Conservation (phyloP, 495 filamentous ascomycete species). For the Penicillium atrosanguineum region DNA sequence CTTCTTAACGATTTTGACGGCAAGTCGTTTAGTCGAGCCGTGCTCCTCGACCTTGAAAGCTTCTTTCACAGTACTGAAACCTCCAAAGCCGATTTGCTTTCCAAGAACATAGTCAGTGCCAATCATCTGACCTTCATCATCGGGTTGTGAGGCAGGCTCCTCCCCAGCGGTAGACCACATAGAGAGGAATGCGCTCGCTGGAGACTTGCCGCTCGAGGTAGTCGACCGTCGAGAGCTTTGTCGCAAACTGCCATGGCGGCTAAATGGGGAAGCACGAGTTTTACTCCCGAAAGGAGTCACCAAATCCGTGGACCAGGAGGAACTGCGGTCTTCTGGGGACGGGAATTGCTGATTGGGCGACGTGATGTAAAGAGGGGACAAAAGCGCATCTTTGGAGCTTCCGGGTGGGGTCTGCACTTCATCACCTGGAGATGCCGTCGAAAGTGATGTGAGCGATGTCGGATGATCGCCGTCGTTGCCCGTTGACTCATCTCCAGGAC, state of each 20-base stretch:
- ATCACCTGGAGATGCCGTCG: constrained; percentile 54
- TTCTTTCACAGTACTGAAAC: constrained; percentile 71
- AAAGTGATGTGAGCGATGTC: constrained; percentile 61
- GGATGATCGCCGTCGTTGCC: constrained; percentile 37
- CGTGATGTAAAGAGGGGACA: constrained; percentile 52
- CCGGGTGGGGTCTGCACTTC: constrained; percentile 54
- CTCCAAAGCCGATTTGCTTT: constrained; percentile 66
- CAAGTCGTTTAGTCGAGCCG: constrained; percentile 50
- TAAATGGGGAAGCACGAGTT: constrained; percentile 37
- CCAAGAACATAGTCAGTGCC: constrained; percentile 71
- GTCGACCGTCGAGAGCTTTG: constrained; percentile 47
- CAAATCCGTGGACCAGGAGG: constrained; percentile 42
- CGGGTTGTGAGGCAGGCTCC: constrained; percentile 49
- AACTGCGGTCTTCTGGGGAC: constrained; percentile 47
- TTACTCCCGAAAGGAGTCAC: constrained; percentile 45
- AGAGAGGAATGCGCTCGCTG: constrained; percentile 57
- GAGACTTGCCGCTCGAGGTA: constrained; percentile 49
- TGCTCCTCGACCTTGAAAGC: constrained; percentile 62
- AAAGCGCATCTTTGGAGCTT: constrained; percentile 41
- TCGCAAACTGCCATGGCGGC: constrained; percentile 39
- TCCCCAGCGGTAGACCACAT: constrained; percentile 50
- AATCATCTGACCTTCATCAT: constrained; percentile 73
- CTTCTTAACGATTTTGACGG: constrained; percentile 74
- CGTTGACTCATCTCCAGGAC: constrained; percentile 22
- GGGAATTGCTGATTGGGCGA: constrained; percentile 43